phyloP scores from a whole-genome alignment of 768 basidiomycete species.

The Daedaleopsis nitida region DNA sequence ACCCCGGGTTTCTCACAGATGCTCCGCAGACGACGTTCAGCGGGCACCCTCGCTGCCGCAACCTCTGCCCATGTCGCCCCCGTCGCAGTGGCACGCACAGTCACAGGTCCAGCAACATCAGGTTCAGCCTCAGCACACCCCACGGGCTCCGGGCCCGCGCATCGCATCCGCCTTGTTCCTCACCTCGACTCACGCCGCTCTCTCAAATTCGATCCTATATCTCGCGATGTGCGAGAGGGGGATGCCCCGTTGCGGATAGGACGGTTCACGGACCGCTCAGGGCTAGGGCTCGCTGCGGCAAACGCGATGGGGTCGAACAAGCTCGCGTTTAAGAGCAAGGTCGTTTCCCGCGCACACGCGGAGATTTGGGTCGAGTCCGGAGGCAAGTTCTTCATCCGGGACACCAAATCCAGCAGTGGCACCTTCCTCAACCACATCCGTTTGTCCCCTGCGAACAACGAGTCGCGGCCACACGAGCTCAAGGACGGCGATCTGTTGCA shows the following conservation, averaged over 20 bases:
- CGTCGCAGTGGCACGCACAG: slow-evolving; percentile 28
- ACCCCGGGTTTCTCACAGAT: slow-evolving; percentile 58
- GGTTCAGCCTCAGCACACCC: slow-evolving; percentile 26
- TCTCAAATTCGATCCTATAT: slow-evolving; percentile 90
- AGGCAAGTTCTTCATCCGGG: slow-evolving; percentile 81
- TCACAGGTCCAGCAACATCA: slow-evolving; percentile 20
- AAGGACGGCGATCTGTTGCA: slow-evolving; percentile 95
- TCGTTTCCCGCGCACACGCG: slow-evolving; percentile 91
- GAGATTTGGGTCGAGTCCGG: slow-evolving; percentile 84
- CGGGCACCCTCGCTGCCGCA: slow-evolving; percentile 48
- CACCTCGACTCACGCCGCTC: slow-evolving; percentile 90
- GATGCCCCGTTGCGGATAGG: slow-evolving; percentile 83
- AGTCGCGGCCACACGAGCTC: slow-evolving; percentile 73
- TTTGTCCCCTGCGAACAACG: slow-evolving; percentile 80
- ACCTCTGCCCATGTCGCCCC: slow-evolving; percentile 29
- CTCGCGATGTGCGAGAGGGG: slow-evolving; percentile 75
- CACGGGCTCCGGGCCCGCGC: slow-evolving; percentile 34
- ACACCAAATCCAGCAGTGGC: slow-evolving; percentile 87
- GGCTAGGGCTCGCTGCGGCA: slow-evolving; percentile 62
- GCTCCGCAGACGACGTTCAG: slow-evolving; percentile 68
- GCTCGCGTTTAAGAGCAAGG: slow-evolving; percentile 94
- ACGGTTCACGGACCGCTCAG: slow-evolving; percentile 88
- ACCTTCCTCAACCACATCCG: slow-evolving; percentile 96
- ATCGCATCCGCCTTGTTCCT: slow-evolving; percentile 92
- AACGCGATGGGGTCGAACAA: slow-evolving; percentile 76